Conservation (phyloP, 208 protist species). For the Trypanosoma scelopori region DNA sequence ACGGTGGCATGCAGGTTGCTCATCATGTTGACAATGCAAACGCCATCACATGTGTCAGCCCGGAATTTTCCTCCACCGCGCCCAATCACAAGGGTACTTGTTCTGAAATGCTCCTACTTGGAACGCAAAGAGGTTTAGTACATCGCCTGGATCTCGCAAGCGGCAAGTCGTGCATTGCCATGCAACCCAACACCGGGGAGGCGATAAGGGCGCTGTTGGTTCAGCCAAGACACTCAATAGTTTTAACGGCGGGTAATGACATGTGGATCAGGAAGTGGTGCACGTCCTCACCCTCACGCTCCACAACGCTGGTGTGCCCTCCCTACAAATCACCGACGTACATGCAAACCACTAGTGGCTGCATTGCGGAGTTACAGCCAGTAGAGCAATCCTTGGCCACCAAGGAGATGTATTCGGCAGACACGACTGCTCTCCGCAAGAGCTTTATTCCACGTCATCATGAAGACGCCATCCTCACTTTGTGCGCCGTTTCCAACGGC, state of each 20-base stretch:
- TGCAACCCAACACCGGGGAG: constrained; percentile 20
- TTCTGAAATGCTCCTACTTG: constrained; percentile 46
- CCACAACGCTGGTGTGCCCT: constrained; percentile 39
- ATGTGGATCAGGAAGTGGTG: constrained; percentile 66
- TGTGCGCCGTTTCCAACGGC: constrained; percentile 33
- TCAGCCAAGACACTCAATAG: constrained; percentile 37
- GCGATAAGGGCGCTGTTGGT: constrained; percentile 42
- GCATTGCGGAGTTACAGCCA: constrained; percentile 17
- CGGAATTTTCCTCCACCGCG: constrained; percentile 32
- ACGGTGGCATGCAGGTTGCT: not conserved
- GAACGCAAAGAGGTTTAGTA: constrained; percentile 27
- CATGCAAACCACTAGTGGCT: constrained; percentile 3
- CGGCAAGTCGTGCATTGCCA: constrained; percentile 24
- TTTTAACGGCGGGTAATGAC: constrained; percentile 71
- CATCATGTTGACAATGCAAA: constrained; percentile 1
- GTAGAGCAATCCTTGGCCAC: not conserved
- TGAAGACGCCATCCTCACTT: constrained; percentile 54
- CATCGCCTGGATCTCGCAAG: constrained; percentile 22
- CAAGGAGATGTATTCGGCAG: not conserved
- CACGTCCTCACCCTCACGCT: constrained; percentile 26
- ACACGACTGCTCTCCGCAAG: not conserved
- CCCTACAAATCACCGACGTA: constrained; percentile 43
- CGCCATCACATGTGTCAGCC: constrained; percentile 41
- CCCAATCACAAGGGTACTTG: constrained; percentile 3
- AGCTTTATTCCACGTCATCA: constrained; percentile 41